Evolutionary conservation across 129 eudicot species (phyloP).

Genomic region (Lactuca sativa): DNA sequence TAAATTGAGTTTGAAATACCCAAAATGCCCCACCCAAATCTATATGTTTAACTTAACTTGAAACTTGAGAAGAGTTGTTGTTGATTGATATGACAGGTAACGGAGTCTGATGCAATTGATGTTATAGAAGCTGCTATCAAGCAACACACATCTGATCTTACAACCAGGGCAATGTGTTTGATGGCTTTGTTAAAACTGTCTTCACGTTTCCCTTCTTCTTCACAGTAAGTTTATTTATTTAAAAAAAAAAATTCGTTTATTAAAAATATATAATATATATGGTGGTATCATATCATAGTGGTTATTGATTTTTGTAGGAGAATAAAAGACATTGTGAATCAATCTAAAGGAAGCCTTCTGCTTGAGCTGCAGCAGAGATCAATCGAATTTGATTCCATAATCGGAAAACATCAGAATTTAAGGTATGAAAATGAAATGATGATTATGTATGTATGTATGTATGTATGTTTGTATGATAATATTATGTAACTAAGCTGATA

Average conservation of each 20-base stretch:
- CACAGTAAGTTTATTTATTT: slow-evolving; percentile 61
- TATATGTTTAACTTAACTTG: background rate
- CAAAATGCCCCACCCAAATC: background rate
- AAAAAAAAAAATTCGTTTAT: background rate
- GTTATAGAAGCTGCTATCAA: slow-evolving; percentile 68
- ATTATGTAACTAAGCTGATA: background rate
- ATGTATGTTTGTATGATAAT: background rate
- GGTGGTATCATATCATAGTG: background rate
- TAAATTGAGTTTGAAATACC: slow-evolving; percentile 5
- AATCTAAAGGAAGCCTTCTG: slow-evolving; percentile 80
- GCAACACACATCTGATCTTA: slow-evolving; percentile 73
- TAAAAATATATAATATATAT: background rate
- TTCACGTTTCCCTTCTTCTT: slow-evolving; percentile 86
- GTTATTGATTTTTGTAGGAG: slow-evolving; percentile 54
- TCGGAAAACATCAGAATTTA: slow-evolving; percentile 77
- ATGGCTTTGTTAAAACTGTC: slow-evolving; percentile 87
- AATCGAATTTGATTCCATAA: slow-evolving; percentile 78
- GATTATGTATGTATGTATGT: background rate
- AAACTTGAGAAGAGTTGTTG: background rate
- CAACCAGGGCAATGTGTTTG: slow-evolving; percentile 92
- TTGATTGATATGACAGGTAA: slow-evolving; percentile 52
- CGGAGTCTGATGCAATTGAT: slow-evolving; percentile 89
- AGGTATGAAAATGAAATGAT: slow-evolving; percentile 40
- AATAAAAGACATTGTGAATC: slow-evolving; percentile 65
- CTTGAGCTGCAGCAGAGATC: slow-evolving; percentile 98